Evolutionary conservation across 1,284 basidiomycete genomes (phyloP).

Genomic region (Veloboletus limbatus): DNA sequence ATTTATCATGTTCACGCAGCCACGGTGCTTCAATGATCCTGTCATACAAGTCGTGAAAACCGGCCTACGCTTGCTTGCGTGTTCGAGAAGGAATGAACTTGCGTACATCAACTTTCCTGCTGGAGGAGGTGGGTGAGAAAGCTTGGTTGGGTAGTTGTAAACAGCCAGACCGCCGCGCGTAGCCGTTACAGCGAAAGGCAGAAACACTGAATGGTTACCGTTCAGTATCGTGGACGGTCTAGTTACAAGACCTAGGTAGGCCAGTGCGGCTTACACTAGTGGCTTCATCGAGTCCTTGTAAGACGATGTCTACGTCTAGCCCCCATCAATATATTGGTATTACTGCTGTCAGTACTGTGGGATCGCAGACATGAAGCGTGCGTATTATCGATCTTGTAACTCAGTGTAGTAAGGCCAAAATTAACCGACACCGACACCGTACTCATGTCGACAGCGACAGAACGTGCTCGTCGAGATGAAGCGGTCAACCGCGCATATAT

Average conservation of each 20-base stretch:
- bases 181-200: too few relatives aligned
- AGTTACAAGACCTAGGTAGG: too few relatives aligned
- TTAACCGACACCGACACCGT: not conserved
- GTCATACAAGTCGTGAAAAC: slow-evolving; percentile 38
- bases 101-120: slow-evolving; percentile 13
- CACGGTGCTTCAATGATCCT: slow-evolving; percentile 37
- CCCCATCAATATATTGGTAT: too few relatives aligned
- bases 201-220: too few relatives aligned
- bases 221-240: too few relatives aligned
- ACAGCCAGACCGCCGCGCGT: too few relatives aligned
- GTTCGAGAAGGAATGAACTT: slow-evolving; percentile 36
- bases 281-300: too few relatives aligned
- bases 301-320: too few relatives aligned
- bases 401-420: not conserved
- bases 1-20: slow-evolving; percentile 20
- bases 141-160: too few relatives aligned
- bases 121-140: not conserved
- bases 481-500: slow-evolving; percentile 54
- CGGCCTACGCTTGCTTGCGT: slow-evolving; percentile 34
- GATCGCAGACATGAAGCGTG: not conserved
- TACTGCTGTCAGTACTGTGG: not conserved
- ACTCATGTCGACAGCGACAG: slow-evolving; percentile 37
- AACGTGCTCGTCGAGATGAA: slow-evolving; percentile 45
- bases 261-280: too few relatives aligned
- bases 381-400: slow-evolving; percentile 1